Base-by-base conservation (phyloP, 805 yeast genomes). In the Yarrowia divulgata region DNA sequence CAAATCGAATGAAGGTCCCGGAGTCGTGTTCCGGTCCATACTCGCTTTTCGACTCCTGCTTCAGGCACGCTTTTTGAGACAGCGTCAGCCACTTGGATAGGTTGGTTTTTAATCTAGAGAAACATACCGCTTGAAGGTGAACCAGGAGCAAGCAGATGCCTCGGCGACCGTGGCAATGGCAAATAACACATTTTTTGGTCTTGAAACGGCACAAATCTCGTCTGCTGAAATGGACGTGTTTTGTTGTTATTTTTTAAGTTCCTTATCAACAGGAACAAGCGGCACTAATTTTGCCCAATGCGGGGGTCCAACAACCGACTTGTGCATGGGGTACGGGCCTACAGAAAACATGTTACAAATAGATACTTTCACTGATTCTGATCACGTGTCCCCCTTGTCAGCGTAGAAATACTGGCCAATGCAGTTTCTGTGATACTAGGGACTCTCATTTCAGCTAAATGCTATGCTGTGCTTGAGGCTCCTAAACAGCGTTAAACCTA, bases 21-120 rank as follows among this genome's bases (percentile, higher is more conserved):
- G 12, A n/a, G 37, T 35, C 8, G 18, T 8, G 6, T 2, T 18
- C n/a, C 23, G 14, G 19, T 18, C 12, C 37, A 12, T 13, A 19
- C 29, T 37, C 43, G 60, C 10, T n/a, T n/a, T n/a, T n/a, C n/a
- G n/a, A n/a, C n/a, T n/a, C 60, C 39, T 54, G 60, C 45, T n/a
- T n/a, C n/a, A 39, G 46, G 18, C n/a, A 14, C 16, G 4, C 16
- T 40, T 40, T 39, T 5, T 19, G 14, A 49, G 55, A 49, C 55
- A 9, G 29, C 12, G 29, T 50, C 40, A 50, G 40, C 42, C 57
- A 50, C 40, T 35, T n/a, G 16, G 34, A 50, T 34, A n/a, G 39
- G 57, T 40, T 34, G 57, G 40, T 48, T 48, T n/a, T 12, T 50
- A 8, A 39, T 13, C n/a, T n/a, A n/a, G 13, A 39, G 40, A 8